Evolutionary conservation across 305 asterid genomes (phyloP), one percentile per base, ranked within the genome.

Genomic region (Solanum aculeatissimum): DNA sequence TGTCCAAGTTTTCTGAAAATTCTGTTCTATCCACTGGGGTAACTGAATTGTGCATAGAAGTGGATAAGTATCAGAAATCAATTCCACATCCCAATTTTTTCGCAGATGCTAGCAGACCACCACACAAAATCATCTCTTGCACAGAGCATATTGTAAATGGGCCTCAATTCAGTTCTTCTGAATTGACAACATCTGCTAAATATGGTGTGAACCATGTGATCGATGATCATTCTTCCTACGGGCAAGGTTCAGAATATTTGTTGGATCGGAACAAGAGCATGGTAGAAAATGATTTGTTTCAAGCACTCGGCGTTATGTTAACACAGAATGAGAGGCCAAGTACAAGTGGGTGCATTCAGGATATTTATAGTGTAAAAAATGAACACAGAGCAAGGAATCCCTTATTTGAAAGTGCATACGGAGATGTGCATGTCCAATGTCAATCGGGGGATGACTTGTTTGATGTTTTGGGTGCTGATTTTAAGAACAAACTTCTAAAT

Each of bases 391-490:
- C 16, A 47, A 83, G 75, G 80, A 84, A 43, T 87, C 55, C 77
- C 55, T 63, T 81, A 25, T 38, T 81, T 69, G 85, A 86, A 68
- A 62, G 83, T 71, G 40, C 86, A 51, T 87, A 75, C 58, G 87
- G 83, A 69, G 92, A 89, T 84, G 83, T 85, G 7, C 80, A 58
- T 84, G 55, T 74, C 42, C 90, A 85, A 68, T 85, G 88, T 62
- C 88, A 72, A 47, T 86, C 92, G 2, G 94, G 98, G 42, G 96
- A 95, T 70, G 99, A 97, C 88, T 86, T 97, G 89, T 94, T 93
- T 57, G 99, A 96, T 84, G 86, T 94, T 87, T 86, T 95, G 91
- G 99, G 99, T 57, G 92, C 93, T 63, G 98, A 95, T 87, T 95
- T 92, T 83, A 93, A 91, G 87, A 91, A 88, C 83, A 93, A 90